Percentiles rank a stretch among this genome's conserved stretches.
Evolutionary conservation across 2,329 filamentous ascomycete genomes (phyloP).

Genomic region (Fusarium equiseti): DNA sequence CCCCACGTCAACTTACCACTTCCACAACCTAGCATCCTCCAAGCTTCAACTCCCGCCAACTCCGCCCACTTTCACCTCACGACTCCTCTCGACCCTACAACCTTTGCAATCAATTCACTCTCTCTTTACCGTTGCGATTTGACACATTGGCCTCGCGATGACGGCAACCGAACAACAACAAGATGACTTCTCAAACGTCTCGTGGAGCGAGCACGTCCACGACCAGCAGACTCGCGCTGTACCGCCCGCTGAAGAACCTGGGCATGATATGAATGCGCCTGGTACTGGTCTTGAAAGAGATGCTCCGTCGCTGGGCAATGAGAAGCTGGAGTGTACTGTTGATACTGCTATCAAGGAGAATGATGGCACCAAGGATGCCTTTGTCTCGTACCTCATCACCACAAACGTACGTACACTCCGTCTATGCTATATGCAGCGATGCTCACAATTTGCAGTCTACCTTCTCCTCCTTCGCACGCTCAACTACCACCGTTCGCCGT

Average conservation of each 20-base stretch:
- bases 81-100: background rate
- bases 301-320: conserved; percentile 73
- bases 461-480: conserved; percentile 90
- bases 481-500: conserved; percentile 82
- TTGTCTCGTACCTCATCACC: conserved; percentile 94
- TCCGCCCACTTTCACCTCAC: conserved; percentile 24
- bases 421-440: background rate
- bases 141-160: conserved; percentile 31
- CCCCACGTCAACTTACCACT: conserved; percentile 31
- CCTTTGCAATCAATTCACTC: background rate
- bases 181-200: conserved; percentile 84
- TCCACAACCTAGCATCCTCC: conserved; percentile 19
- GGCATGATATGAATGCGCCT: conserved; percentile 58
- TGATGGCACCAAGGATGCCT: conserved; percentile 95
- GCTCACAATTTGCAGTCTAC: conserved; percentile 73
- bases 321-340: conserved; percentile 86
- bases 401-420: conserved; percentile 73
- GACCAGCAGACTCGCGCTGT: conserved; percentile 52
- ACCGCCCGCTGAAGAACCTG: conserved; percentile 46
- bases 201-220: conserved; percentile 75
- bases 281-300: conserved; percentile 66
- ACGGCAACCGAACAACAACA: conserved; percentile 63
- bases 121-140: background rate
- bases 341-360: conserved; percentile 91
- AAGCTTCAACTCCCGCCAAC: conserved; percentile 41